phyloP scores from a whole-genome alignment of 495 filamentous ascomycete genomes.

The Daldinia vernicosa region DNA sequence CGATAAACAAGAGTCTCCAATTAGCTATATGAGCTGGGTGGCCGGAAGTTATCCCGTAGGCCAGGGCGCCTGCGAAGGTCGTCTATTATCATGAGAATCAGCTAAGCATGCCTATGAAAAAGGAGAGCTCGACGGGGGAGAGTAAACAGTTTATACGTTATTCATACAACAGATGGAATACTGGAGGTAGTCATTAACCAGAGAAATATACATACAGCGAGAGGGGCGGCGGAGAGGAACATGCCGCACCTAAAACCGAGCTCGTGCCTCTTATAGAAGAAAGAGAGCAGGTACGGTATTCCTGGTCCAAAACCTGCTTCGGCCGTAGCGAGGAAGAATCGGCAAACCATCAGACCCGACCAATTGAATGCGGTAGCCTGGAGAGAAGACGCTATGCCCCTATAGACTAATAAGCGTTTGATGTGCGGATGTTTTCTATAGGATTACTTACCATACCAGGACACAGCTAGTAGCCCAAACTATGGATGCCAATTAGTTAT shows the following conservation, averaged over 20 bases:
- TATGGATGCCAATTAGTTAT: neutral
- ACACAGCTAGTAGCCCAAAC: conserved; percentile 43
- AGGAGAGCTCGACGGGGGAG: too few species aligned
- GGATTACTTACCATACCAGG: conserved; percentile 44
- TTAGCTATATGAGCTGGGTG: conserved; percentile 67
- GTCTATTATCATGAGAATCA: conserved; percentile 48
- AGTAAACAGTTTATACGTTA: neutral
- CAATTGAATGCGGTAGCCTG: conserved; percentile 70
- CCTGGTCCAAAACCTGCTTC: conserved; percentile 78
- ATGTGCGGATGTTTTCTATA: conserved; percentile 22
- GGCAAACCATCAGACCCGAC: conserved; percentile 70
- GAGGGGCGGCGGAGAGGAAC: conserved; percentile 78
- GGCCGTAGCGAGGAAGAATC: conserved; percentile 72
- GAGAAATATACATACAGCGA: conserved; percentile 56
- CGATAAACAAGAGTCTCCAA: conserved; percentile 84
- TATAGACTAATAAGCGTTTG: conserved; percentile 29
- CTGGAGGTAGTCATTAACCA: too few species aligned
- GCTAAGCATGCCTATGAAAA: too few species aligned
- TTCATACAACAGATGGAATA: too few species aligned
- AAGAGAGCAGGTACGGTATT: conserved; percentile 77
- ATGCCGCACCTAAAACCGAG: conserved; percentile 79
- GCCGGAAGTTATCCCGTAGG: conserved; percentile 82
- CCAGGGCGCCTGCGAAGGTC: conserved; percentile 82
- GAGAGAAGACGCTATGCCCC: conserved; percentile 66
- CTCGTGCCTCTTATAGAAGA: conserved; percentile 85